Conservation (phyloP, 2,329 filamentous ascomycete species). For the Aspergillus piperis region DNA sequence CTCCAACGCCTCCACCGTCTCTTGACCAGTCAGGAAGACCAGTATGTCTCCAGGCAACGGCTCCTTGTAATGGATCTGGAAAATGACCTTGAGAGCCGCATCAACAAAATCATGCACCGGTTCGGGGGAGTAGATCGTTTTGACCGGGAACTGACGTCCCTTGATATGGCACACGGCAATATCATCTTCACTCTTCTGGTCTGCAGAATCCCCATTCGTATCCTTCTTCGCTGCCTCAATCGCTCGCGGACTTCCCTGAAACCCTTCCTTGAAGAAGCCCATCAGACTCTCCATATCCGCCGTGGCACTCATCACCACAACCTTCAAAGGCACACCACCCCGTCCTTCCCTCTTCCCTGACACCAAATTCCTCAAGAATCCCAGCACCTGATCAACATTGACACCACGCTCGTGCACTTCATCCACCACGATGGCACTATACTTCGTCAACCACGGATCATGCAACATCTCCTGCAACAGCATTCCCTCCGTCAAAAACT, state of each 20-base stretch:
- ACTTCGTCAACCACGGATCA: constrained; percentile 78
- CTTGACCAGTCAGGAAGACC: constrained; percentile 88
- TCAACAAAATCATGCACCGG: constrained; percentile 82
- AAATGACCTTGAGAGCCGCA: constrained; percentile 75
- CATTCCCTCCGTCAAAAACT: constrained; percentile 96
- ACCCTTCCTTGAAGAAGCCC: constrained; percentile 65
- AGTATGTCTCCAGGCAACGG: constrained; percentile 92
- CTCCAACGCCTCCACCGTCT: constrained; percentile 83
- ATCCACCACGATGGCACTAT: constrained; percentile 89
- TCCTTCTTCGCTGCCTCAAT: background rate
- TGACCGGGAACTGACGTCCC: constrained; percentile 84
- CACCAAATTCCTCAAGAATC: constrained; percentile 81
- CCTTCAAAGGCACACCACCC: constrained; percentile 75
- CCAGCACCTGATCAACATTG: constrained; percentile 87
- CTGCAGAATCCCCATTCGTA: constrained; percentile 9
- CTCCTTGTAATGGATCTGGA: constrained; percentile 83
- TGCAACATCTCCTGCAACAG: constrained; percentile 88
- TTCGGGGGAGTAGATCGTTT: constrained; percentile 70
- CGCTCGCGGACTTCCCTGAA: constrained; percentile 10
- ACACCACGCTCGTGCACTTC: constrained; percentile 96
- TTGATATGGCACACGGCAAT: constrained; percentile 69
- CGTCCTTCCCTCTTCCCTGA: constrained; percentile 60
- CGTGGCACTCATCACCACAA: constrained; percentile 96
- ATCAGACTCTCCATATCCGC: constrained; percentile 80
- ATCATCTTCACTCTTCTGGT: constrained; percentile 31